A percentile compares a stretch with the other conserved stretches of the same genome.
Conservation (phyloP, 179 eudicot species). For the Silene noctiflora region DNA sequence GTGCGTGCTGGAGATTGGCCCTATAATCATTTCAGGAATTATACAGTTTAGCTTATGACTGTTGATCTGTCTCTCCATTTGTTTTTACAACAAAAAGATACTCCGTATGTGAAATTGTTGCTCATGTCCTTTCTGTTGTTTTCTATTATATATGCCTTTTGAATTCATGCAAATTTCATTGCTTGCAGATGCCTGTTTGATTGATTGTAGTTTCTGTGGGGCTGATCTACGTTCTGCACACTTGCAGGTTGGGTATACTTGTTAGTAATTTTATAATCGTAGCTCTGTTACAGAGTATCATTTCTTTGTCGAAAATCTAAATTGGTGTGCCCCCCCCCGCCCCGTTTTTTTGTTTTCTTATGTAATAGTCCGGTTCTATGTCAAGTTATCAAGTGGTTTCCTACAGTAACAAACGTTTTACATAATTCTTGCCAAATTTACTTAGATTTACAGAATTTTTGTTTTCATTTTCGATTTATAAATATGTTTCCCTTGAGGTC, state of each 20-base stretch:
- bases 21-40: slow-evolving; percentile 7
- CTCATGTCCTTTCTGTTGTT: not conserved
- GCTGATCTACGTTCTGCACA: slow-evolving; percentile 93
- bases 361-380: slow-evolving; percentile 3
- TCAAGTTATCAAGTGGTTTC: slow-evolving; percentile 1
- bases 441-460: not conserved
- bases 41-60: not conserved
- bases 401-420: not conserved
- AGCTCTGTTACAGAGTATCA: not conserved
- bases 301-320: not conserved
- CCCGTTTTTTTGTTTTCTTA: not conserved
- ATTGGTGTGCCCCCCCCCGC: not conserved
- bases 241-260: slow-evolving; percentile 47
- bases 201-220: slow-evolving; percentile 88
- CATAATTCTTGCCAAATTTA: not conserved
- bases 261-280: not conserved
- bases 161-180: slow-evolving; percentile 11
- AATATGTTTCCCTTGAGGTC: not conserved
- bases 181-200: slow-evolving; percentile 83
- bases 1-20: not conserved
- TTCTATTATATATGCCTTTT: slow-evolving; percentile 10
- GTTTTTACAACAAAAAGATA: no score
- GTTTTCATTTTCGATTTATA: not conserved
- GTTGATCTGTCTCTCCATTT: not conserved
- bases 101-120: not conserved